These are phyloP conservation scores for Olyra latifolia DNA, from an alignment of 176 grass and related monocot genomes.

Conservation along the genomic window DNA sequence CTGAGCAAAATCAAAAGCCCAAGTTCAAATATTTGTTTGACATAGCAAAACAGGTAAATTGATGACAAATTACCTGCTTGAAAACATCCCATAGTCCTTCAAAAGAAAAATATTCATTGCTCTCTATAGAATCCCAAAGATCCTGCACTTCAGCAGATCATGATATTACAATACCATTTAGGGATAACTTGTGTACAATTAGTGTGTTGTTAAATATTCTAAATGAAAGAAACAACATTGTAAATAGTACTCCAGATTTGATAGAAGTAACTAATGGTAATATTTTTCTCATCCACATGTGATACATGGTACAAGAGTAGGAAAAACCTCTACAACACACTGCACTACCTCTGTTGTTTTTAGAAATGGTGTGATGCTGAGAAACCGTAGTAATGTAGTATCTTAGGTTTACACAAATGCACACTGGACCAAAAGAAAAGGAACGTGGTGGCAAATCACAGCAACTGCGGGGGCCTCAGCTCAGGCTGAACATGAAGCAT, in stretches of 20 bases:
- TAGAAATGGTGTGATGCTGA: background rate
- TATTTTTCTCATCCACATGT: background rate
- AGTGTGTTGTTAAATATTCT: background rate
- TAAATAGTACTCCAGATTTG: background rate
- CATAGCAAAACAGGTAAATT: constrained; percentile 4
- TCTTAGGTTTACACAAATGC: background rate
- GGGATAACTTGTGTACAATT: constrained; percentile 5
- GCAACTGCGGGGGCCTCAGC: background rate
- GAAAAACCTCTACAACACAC: background rate
- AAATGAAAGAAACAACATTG: background rate
- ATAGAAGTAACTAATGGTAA: background rate
- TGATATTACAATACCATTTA: constrained; percentile 8
- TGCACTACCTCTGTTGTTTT: background rate
- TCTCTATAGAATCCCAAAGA: constrained; percentile 93
- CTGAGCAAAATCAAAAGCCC: constrained; percentile 51
- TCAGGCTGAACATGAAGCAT: background rate
- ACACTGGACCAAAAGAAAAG: background rate
- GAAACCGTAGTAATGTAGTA: background rate
- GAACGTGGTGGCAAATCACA: background rate
- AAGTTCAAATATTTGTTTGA: constrained; percentile 21
- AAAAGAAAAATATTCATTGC: constrained; percentile 76
- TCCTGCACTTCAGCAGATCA: constrained; percentile 47
- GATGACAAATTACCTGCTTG: constrained; percentile 63
- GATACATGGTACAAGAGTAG: background rate
- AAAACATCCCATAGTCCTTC: constrained; percentile 77